phyloP scores from a whole-genome alignment of 768 basidiomycete species.

The Podaxis mareebaensis region DNA sequence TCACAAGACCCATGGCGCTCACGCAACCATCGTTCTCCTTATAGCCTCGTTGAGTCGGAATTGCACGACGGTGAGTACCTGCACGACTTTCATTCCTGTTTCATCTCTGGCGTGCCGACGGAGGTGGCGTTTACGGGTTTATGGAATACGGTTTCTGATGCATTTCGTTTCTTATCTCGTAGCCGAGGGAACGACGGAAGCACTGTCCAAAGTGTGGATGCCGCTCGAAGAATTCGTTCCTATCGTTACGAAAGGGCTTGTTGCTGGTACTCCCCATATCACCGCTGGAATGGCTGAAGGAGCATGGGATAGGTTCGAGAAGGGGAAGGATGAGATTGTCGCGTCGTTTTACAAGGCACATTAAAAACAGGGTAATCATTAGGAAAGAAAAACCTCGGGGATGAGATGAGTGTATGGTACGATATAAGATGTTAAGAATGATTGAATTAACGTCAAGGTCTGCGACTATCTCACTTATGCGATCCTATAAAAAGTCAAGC shows the following conservation, averaged over 20 bases:
- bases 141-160: background rate
- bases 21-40: background rate
- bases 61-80: constrained; percentile 52
- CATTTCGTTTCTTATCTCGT: constrained; percentile 1
- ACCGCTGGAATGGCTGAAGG: constrained; percentile 25
- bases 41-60: constrained; percentile 60
- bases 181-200: constrained; percentile 54
- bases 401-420: too few relatives aligned
- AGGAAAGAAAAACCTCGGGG: too few relatives aligned
- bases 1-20: background rate
- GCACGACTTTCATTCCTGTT: background rate
- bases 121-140: background rate
- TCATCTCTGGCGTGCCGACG: background rate
- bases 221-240: constrained; percentile 48
- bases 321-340: constrained; percentile 31
- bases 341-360: constrained; percentile 20
- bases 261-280: constrained; percentile 29
- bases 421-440: too few relatives aligned
- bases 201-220: constrained; percentile 55
- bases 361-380: background rate
- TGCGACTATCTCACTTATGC: background rate
- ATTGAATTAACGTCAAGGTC: background rate
- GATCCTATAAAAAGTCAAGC: background rate
- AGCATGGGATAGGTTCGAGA: constrained; percentile 32
- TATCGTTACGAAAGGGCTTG: constrained; percentile 29